phyloP scores from a whole-genome alignment of 2,329 filamentous ascomycete species.

The Akanthomyces uredinophilus region DNA sequence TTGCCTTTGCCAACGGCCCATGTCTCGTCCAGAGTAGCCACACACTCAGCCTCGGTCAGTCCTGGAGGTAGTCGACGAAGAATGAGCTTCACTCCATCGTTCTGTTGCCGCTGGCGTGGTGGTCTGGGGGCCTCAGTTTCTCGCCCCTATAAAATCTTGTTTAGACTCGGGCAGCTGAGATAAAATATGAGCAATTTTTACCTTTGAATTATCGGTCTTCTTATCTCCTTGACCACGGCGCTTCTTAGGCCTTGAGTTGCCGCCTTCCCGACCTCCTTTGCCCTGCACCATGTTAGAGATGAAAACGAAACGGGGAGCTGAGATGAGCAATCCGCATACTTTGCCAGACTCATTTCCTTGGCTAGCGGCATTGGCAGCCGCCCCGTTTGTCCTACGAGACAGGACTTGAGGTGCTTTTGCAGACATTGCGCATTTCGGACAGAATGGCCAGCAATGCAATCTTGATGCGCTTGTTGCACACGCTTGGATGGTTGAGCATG shows the following conservation, averaged over 20 bases:
- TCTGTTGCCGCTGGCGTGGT: slow-evolving; percentile 44
- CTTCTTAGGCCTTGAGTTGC: slow-evolving; percentile 21
- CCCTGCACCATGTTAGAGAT: slow-evolving; percentile 16
- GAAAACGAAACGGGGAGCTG: neutral
- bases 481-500: neutral
- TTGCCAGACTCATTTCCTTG: slow-evolving; percentile 22
- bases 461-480: slow-evolving; percentile 12
- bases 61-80: slow-evolving; percentile 81
- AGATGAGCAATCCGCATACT: neutral
- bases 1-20: slow-evolving; percentile 79
- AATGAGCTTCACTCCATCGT: slow-evolving; percentile 74
- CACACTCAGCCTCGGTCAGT: slow-evolving; percentile 74
- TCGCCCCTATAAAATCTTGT: neutral
- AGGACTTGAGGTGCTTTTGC: slow-evolving; percentile 31
- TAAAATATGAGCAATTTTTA: slow-evolving; percentile 13
- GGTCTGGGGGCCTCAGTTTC: slow-evolving; percentile 30
- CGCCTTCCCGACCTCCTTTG: slow-evolving; percentile 16
- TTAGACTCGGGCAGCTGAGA: neutral
- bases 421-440: slow-evolving; percentile 31
- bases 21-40: slow-evolving; percentile 64
- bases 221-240: slow-evolving; percentile 26
- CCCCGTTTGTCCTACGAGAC: slow-evolving; percentile 32
- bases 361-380: slow-evolving; percentile 21
- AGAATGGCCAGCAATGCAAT: slow-evolving; percentile 11
- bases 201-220: slow-evolving; percentile 25